Evolutionary conservation across 306 rosid genomes (phyloP), one percentile per base, ranked within the genome.

Genomic region (Macrotyloma uniflorum): DNA sequence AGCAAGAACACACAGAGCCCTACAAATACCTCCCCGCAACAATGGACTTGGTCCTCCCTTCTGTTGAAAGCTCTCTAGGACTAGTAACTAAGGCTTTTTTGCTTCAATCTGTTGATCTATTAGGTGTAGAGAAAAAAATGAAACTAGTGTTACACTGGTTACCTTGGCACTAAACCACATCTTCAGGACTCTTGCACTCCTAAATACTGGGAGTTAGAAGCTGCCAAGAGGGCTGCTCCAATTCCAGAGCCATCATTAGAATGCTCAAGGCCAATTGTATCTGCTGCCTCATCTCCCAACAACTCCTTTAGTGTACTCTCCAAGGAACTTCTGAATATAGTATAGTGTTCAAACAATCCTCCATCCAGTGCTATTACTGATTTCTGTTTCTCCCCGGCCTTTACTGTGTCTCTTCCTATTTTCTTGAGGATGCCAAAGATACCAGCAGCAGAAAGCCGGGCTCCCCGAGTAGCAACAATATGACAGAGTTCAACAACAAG

Each of bases 141-240:
- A 70, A 76, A 50, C 62, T 45, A 43, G 7, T 53, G 78, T 38
- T 80, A 75, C 80, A 54, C 79, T 72, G 84, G 79, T 82, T 63
- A 69, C 72, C 70, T 71, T 76, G 76, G 54, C 46, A 54, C 54
- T 38, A 42, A 47, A 67, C 51, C 76, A 28, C 14, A 57, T 59
- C 72, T 74, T 90, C 78, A 93, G 23, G 86, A 90, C 28, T 86
- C 89, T 61, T 88, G 94, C 24, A 72, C 70, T 67, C 79, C 96
- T 70, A 80, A 69, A 85, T 96, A 96, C 46, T 88, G 97, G 32
- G 99, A 96, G 72, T 93, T 88, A 81, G 99, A 93, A 32, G 99
- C 98, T n/a, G 99, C 97, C 18, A 96, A 83, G 61, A 96, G 93
- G 43, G 97, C 91, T 22, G 99, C 99, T 70, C 99, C 99, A 42